Conservation (phyloP, 768 basidiomycete genomes). For the Pleurotus platypus region DNA sequence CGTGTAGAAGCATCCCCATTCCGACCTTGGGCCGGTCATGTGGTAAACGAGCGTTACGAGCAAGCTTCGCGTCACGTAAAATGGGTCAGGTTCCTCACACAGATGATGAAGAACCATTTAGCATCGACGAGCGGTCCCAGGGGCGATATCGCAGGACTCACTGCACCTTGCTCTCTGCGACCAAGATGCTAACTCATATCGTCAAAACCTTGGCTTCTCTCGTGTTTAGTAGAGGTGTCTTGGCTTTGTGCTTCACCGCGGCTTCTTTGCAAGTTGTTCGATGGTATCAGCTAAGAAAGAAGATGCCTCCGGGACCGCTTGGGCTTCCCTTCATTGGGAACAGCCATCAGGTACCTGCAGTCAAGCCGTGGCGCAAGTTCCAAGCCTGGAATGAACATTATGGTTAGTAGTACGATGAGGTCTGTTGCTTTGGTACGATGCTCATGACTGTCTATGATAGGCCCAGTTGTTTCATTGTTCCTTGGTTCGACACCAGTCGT, state of each 20-base stretch:
- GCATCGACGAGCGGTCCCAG: too few species aligned
- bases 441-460: constrained; percentile 15
- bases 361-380: constrained; percentile 48
- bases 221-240: neutral
- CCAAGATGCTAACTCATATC: neutral
- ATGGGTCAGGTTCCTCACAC: too few species aligned
- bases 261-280: neutral
- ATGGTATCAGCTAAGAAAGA: constrained; percentile 26
- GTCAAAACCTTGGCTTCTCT: neutral
- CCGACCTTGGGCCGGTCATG: too few species aligned
- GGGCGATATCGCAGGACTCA: too few species aligned
- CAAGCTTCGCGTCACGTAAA: too few species aligned
- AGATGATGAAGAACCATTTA: too few species aligned
- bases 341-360: constrained; percentile 36
- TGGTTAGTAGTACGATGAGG: constrained; percentile 23
- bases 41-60: too few species aligned
- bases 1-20: too few species aligned
- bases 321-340: constrained; percentile 45
- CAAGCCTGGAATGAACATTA: constrained; percentile 42
- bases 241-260: neutral
- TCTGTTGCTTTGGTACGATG: constrained; percentile 1
- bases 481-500: constrained; percentile 40
- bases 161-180: too few species aligned
- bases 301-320: constrained; percentile 44
- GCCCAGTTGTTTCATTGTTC: constrained; percentile 37